Evolutionary conservation across 495 filamentous ascomycete species (phyloP), one percentile per base, ranked within the genome.

Genomic region (Schizothecium vesticola): DNA sequence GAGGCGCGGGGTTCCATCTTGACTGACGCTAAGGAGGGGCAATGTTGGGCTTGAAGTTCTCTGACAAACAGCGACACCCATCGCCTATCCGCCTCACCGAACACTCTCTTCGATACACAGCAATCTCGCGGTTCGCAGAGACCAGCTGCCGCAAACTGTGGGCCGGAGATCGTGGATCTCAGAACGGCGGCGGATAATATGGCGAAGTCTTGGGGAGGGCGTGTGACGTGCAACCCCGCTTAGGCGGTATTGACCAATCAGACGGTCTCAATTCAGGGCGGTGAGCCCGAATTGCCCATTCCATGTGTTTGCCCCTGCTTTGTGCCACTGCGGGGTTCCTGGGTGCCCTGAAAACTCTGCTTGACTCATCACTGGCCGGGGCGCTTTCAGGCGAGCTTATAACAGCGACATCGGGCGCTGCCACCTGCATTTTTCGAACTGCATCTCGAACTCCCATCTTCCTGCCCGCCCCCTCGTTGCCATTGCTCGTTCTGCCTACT

Each of bases 401-500:
- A 73, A 74, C 69, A 77, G 75, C 75, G 75, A 75, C 74, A 76
- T 76, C 75, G 75, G 75, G 70, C 43, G 43, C 71, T 69, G 66
- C 70, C 64, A 62, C 56, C 43, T 51, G 19, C 28, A 31, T 16
- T 31, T 65, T 51, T 61, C 57, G 25, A 69, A 60, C 66, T 66
- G 58, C 62, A 61, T 65, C 68, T 67, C 25, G 28, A 70, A 66
- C 64, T 63, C 63, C 43, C 43, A 51, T 51, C 43, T n/a, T 51
- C 43, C 43, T 51, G 43, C 43, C 43, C 43, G 24, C 12, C 29
- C 60, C 19, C 62, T 31, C 23, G 22, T 26, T 56, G 63, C 63
- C 26, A 57, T 29, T 58, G 13, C 28, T 66, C 59, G 59, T 51
- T 28, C 57, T 57, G 60, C 36, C 56, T 55, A 22, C 56, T 55